phyloP scores from a whole-genome alignment of 75 land plant species.

The Sequoia sempervirens region DNA sequence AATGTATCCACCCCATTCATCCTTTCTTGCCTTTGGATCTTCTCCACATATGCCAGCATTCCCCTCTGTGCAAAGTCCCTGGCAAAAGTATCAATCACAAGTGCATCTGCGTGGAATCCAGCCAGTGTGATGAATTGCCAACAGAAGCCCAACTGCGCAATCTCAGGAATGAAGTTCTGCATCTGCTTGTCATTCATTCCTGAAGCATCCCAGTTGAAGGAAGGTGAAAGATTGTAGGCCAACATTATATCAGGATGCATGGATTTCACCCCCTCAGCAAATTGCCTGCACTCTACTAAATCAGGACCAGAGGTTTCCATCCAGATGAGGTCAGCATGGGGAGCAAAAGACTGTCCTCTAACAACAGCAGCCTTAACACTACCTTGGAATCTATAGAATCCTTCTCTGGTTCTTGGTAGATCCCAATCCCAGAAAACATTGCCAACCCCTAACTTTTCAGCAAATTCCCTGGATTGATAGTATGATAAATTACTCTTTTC shows the following conservation, averaged over 20 bases:
- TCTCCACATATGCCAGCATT: conserved; percentile 91
- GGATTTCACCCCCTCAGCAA: conserved; percentile 62
- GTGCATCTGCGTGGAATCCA: conserved; percentile 83
- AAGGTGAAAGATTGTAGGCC: conserved; percentile 76
- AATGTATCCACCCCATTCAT: conserved; percentile 75
- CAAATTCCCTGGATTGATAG: conserved; percentile 54
- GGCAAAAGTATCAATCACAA: conserved; percentile 75
- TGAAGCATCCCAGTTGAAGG: conserved; percentile 98
- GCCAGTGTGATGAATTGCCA: conserved; percentile 97
- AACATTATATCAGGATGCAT: conserved; percentile 68
- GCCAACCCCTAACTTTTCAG: conserved; percentile 54
- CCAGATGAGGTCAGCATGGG: conserved; percentile 73
- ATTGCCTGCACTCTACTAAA: conserved; percentile 54
- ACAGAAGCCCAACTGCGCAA: conserved; percentile 71
- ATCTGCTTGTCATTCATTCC: conserved; percentile 74
- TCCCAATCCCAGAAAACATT: conserved; percentile 89
- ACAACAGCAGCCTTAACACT: conserved; percentile 57
- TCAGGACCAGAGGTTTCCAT: conserved; percentile 88
- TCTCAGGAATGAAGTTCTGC: conserved; percentile 72
- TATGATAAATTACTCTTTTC: conserved; percentile 49
- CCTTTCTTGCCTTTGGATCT: conserved; percentile 83
- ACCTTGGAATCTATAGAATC: conserved; percentile 71
- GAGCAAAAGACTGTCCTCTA: conserved; percentile 65
- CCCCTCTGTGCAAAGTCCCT: conserved; percentile 72
- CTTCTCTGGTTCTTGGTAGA: conserved; percentile 69